Base-by-base conservation (phyloP, 2,329 filamentous ascomycete genomes). In the Epichloe sibirici region DNA sequence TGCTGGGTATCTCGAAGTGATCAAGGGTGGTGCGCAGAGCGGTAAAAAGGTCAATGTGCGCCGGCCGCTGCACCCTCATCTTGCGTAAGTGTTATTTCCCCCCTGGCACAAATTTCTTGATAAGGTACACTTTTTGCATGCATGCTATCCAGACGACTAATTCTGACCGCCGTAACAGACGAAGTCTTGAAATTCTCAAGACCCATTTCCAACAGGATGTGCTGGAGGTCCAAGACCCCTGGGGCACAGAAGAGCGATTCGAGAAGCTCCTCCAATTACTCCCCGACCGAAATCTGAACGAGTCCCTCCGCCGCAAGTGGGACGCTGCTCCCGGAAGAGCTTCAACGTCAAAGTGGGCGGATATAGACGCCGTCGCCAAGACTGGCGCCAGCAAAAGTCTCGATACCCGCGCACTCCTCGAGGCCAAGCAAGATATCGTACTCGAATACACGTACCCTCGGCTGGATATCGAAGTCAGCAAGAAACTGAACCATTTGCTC, bases 371-470 rank as follows among this genome's bases (percentile, higher is more conserved):
- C 1, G 68, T 95, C 12, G 93, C 91, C 46, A 88, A 88, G 68
- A 81, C 83, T 1, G 86, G 87, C 37, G 81, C 81, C 31, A 82
- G 82, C 64, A 85, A 82, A 62, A 76, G 77, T 9, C 77, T 95
- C n/a, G 84, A 93, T 59, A 69, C 82, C 0, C 81, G 78, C 57
- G 81, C 84, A 2, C 77, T 98, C 12, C 78, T 86, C 8, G 88
- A 96, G 62, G 89, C 90, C 23, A 97, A 96, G 71, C 90, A 96
- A 67, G 93, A 97, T 65, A 87, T 98, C 56, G 84, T 97, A 3
- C 80, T 98, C 34, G 93, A 98, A 70, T 97, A 98, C 71, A 96
- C 93, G 6, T 98, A 98, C 69, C 93, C 93, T 3, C 85, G 93
- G 40, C 86, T 98, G 51, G 93, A 98, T 74, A 90, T 93, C 56